Conservation (phyloP, 2,329 filamentous ascomycete genomes). For the Apiospora rasikravindrae region DNA sequence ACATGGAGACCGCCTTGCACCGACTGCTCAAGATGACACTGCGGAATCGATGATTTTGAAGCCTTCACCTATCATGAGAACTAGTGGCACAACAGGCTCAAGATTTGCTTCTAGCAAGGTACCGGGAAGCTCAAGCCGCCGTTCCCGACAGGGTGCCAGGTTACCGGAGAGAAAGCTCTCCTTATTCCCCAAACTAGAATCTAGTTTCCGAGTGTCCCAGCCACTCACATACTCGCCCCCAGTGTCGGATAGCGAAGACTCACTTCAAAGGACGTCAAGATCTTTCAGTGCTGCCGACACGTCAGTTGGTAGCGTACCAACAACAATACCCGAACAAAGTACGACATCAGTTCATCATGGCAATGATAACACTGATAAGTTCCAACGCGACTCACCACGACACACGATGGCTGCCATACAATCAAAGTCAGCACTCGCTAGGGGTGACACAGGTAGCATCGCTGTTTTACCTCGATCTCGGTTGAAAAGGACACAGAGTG, state of each 20-base stretch:
- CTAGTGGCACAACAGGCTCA: background rate
- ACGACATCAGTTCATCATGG: background rate
- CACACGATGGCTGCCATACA: conserved; percentile 30
- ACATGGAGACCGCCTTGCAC: conserved; percentile 24
- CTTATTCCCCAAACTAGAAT: conserved; percentile 26
- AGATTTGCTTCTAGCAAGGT: background rate
- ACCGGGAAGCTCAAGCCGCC: conserved; percentile 19
- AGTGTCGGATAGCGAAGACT: conserved; percentile 29
- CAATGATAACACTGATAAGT: background rate
- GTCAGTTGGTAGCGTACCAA: background rate
- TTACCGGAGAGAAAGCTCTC: conserved; percentile 24
- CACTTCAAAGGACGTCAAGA: background rate
- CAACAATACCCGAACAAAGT: conserved; percentile 2
- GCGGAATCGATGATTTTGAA: conserved; percentile 27
- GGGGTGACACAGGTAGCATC: conserved; percentile 4
- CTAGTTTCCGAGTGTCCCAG: conserved; percentile 21
- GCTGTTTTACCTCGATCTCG: conserved; percentile 25
- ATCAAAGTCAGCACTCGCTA: background rate
- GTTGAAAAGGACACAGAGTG: conserved; percentile 34
- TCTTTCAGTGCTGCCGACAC: conserved; percentile 20
- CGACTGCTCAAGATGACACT: conserved; percentile 20
- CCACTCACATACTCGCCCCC: conserved; percentile 29
- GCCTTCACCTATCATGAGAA: conserved; percentile 30
- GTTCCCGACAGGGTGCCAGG: conserved; percentile 20
- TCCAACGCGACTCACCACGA: conserved; percentile 35